Conservation (phyloP, 129 eudicot species). For the Lonicera japonica region DNA sequence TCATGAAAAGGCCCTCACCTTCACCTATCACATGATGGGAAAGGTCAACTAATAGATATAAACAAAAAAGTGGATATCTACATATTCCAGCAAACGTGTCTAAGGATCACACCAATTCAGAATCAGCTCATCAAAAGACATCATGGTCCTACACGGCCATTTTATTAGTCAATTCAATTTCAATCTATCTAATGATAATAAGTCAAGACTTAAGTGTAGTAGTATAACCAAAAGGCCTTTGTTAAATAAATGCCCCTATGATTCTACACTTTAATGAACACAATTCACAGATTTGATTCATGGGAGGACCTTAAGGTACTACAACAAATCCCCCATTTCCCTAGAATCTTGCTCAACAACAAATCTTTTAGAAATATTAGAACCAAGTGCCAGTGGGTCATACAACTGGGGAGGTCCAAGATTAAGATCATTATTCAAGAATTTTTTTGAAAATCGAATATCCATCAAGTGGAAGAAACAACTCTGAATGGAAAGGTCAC, state of each 20-base stretch:
- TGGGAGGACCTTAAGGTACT: not conserved
- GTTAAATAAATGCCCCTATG: too few species aligned
- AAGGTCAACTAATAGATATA: conserved; percentile 14
- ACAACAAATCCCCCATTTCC: not conserved
- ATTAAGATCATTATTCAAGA: not conserved
- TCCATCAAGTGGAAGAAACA: not conserved
- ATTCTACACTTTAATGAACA: not conserved
- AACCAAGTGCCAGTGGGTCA: not conserved
- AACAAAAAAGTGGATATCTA: not conserved
- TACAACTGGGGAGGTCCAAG: not conserved
- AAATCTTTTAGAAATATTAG: too few species aligned
- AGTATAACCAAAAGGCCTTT: not conserved
- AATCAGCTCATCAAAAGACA: not conserved
- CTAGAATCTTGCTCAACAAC: not conserved
- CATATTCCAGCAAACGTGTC: not conserved
- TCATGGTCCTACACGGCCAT: not conserved
- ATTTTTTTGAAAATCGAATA: too few species aligned
- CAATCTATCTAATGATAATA: not conserved
- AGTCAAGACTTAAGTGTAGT: not conserved
- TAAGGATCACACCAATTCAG: not conserved
- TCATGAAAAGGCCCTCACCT: conserved; percentile 21
- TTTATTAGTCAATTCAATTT: not conserved
- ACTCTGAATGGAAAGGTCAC: not conserved
- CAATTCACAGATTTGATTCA: not conserved
- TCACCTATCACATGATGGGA: conserved; percentile 32